Conservation (phyloP, 208 protist species). For the Acanthamoeba polyphaga region DNA sequence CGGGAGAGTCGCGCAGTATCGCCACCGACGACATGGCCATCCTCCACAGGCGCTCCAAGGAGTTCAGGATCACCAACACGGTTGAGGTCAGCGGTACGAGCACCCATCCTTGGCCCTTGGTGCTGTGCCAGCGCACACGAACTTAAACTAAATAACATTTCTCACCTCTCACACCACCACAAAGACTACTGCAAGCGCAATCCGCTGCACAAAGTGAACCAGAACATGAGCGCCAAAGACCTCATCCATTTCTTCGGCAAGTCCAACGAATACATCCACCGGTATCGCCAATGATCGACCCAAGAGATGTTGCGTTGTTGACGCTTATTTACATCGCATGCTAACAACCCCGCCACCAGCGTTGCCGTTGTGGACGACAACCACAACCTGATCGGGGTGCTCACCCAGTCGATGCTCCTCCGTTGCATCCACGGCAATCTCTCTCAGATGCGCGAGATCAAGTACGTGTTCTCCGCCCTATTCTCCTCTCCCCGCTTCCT, state of each 20-base stretch:
- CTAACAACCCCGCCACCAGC: not conserved
- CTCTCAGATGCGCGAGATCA: not conserved
- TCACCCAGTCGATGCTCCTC: slow-evolving; percentile 42
- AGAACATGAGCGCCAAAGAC: slow-evolving; percentile 19
- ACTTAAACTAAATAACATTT: not conserved
- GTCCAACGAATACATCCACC: slow-evolving; percentile 8
- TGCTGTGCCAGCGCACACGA: not conserved
- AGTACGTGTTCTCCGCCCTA: not conserved
- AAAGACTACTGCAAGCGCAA: slow-evolving; percentile 41
- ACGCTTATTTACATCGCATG: not conserved
- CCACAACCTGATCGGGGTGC: slow-evolving; percentile 26
- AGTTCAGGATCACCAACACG: slow-evolving; percentile 17
- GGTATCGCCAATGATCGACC: not conserved
- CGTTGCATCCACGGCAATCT: not conserved
- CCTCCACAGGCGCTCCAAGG: slow-evolving; percentile 28
- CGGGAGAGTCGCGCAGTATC: slow-evolving; percentile 4
- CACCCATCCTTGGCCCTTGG: not conserved
- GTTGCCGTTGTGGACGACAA: slow-evolving; percentile 44
- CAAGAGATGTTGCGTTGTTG: not conserved
- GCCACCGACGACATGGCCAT: slow-evolving; percentile 21
- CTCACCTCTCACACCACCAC: not conserved
- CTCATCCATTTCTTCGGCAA: slow-evolving; percentile 33
- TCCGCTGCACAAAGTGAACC: slow-evolving; percentile 39
- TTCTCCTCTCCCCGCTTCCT: too few relatives aligned
- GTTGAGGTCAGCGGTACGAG: not conserved